Evolutionary conservation across 108 stramenopile species (phyloP).

Genomic region (Cyclotella atomus): DNA sequence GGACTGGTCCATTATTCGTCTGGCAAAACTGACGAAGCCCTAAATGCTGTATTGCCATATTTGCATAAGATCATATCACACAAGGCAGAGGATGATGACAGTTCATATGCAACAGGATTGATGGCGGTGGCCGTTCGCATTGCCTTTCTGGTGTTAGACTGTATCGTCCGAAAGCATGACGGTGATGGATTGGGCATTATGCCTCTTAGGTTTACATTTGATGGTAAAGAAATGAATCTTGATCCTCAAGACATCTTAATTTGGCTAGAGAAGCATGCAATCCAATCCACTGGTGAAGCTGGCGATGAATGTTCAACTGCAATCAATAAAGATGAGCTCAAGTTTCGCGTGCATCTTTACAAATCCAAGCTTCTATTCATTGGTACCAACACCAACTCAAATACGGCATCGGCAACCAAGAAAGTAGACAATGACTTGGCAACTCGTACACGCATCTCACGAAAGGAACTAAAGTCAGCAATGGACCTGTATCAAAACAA

Average conservation of each 20-base stretch:
- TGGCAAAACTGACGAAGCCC: background rate
- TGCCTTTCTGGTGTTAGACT: slow-evolving; percentile 37
- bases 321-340: slow-evolving; percentile 32
- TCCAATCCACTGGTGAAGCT: background rate
- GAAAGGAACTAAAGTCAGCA: slow-evolving; percentile 84
- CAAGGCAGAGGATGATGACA: background rate
- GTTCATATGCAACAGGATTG: background rate
- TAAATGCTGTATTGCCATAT: background rate
- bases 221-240: background rate
- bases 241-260: slow-evolving; percentile 7
- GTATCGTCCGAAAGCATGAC: slow-evolving; percentile 17
- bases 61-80: background rate
- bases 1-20: slow-evolving; percentile 12
- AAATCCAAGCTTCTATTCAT: slow-evolving; percentile 36
- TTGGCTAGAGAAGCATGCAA: slow-evolving; percentile 28
- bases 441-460: slow-evolving; percentile 31
- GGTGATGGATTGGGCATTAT: slow-evolving; percentile 35
- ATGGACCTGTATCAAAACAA: slow-evolving; percentile 89
- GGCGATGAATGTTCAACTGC: background rate
- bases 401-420: background rate
- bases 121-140: slow-evolving; percentile 5
- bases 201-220: background rate
- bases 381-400: background rate
- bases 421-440: slow-evolving; percentile 4
- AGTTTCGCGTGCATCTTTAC: slow-evolving; percentile 44